These are phyloP conservation scores for Wickerhamomyces bovis DNA, from an alignment of 805 yeast species.

Conservation along the genomic window DNA sequence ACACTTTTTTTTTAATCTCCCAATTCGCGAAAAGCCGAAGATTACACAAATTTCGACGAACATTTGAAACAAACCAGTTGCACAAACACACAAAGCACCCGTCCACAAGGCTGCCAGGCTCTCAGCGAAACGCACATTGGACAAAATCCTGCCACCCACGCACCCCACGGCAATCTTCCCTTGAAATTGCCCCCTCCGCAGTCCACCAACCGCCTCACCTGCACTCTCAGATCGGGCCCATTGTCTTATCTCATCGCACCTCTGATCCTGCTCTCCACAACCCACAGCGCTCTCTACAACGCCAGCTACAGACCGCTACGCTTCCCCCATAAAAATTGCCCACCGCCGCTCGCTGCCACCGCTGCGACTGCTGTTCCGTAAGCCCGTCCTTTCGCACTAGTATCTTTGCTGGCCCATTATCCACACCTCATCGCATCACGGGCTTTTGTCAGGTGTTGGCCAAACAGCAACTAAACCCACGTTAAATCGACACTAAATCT, in stretches of 20 bases:
- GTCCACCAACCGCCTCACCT: neutral
- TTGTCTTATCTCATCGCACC: neutral
- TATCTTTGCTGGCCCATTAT: no score
- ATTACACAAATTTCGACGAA: neutral
- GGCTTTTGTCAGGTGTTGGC: no score
- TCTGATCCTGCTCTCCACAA: neutral
- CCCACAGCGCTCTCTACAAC: neutral
- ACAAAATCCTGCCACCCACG: no score
- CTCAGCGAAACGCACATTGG: no score
- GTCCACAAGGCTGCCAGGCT: no score
- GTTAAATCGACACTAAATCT: neutral
- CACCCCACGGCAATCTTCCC: neutral
- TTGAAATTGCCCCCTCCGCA: neutral
- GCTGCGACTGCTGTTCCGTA: no score
- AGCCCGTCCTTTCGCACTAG: no score
- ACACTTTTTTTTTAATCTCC: no score
- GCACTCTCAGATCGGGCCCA: neutral
- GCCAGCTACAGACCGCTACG: neutral
- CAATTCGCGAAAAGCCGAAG: neutral
- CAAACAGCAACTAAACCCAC: neutral
- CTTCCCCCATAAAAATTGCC: no score
- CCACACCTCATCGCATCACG: constrained; percentile 11
- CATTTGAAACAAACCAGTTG: neutral
- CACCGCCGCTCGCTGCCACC: no score
- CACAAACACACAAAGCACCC: neutral